phyloP scores from a whole-genome alignment of 805 yeast species.

The Metschnikowia santaceciliae region DNA sequence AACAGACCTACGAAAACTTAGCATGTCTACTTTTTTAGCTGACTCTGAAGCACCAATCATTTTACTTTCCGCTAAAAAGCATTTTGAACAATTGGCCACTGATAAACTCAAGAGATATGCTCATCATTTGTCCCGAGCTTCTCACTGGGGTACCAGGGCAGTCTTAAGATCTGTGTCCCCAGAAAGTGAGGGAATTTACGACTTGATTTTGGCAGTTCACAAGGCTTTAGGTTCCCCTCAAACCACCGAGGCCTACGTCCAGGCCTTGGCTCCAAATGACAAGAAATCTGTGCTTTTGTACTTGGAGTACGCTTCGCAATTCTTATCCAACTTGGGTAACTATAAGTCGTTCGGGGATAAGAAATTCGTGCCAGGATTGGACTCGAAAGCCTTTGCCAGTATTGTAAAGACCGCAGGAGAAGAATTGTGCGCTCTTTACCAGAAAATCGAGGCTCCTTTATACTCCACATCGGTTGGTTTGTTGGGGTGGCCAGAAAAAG shows the following conservation, averaged over 20 bases:
- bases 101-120: slow-evolving; percentile 64
- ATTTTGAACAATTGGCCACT: slow-evolving; percentile 60
- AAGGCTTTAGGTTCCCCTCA: slow-evolving; percentile 42
- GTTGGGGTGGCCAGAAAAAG: slow-evolving; percentile 75
- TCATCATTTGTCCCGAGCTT: slow-evolving; percentile 77
- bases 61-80: slow-evolving; percentile 57
- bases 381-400: slow-evolving; percentile 43
- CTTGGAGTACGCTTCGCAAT: slow-evolving; percentile 73
- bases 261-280: slow-evolving; percentile 26
- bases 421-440: slow-evolving; percentile 33
- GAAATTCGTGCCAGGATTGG: slow-evolving; percentile 71
- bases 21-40: slow-evolving; percentile 23
- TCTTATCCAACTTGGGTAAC: slow-evolving; percentile 70
- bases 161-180: slow-evolving; percentile 78
- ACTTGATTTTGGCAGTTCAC: slow-evolving; percentile 62
- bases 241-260: slow-evolving; percentile 35
- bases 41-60: slow-evolving; percentile 44
- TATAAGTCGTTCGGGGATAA: slow-evolving; percentile 86
- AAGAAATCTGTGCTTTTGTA: slow-evolving; percentile 43
- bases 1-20: too few species aligned
- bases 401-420: slow-evolving; percentile 43
- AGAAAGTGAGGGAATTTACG: slow-evolving; percentile 73
- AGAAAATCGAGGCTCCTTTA: slow-evolving; percentile 44
- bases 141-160: slow-evolving; percentile 79
- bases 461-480: slow-evolving; percentile 48